Evolutionary conservation across 1,139 yeast species (phyloP).

Genomic region (Hyphopichia pseudoburtonii): DNA sequence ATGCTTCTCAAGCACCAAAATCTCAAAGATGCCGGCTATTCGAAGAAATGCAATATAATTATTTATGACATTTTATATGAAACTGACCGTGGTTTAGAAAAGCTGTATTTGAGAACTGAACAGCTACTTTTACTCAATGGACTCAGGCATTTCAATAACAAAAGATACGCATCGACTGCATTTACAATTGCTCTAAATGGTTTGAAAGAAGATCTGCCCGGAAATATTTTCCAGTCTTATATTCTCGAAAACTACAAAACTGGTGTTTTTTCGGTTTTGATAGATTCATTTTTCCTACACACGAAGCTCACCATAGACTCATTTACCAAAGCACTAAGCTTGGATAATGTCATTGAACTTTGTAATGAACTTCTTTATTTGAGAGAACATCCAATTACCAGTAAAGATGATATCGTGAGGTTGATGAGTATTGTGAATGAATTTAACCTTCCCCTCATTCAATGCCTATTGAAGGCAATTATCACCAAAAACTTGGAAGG

Average conservation of each 20-base stretch:
- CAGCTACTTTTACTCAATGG: slow-evolving; percentile 17
- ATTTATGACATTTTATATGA: slow-evolving; percentile 19
- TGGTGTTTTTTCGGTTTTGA: slow-evolving; percentile 13
- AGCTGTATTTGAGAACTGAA: slow-evolving; percentile 8
- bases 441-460: slow-evolving; percentile 55
- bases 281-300: slow-evolving; percentile 18
- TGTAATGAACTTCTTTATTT: slow-evolving; percentile 18
- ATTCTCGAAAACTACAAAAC: slow-evolving; percentile 9
- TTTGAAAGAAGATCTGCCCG: slow-evolving; percentile 7
- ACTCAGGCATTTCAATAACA: slow-evolving; percentile 12
- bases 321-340: slow-evolving; percentile 16
- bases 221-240: slow-evolving; percentile 9
- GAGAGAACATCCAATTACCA: slow-evolving; percentile 9
- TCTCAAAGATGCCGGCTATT: slow-evolving; percentile 1
- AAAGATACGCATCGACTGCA: slow-evolving; percentile 2
- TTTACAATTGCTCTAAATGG: slow-evolving; percentile 13
- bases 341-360: slow-evolving; percentile 21
- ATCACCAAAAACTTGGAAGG: slow-evolving; percentile 17
- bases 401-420: slow-evolving; percentile 19
- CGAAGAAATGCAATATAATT: slow-evolving; percentile 7
- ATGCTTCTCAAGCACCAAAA: slow-evolving; percentile 5
- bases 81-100: slow-evolving; percentile 7
- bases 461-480: slow-evolving; percentile 36
- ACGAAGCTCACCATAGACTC: slow-evolving; percentile 25
- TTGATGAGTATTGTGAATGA: slow-evolving; percentile 35